Conservation (phyloP, 2,329 filamentous ascomycete genomes). For the Penicillium expansum region DNA sequence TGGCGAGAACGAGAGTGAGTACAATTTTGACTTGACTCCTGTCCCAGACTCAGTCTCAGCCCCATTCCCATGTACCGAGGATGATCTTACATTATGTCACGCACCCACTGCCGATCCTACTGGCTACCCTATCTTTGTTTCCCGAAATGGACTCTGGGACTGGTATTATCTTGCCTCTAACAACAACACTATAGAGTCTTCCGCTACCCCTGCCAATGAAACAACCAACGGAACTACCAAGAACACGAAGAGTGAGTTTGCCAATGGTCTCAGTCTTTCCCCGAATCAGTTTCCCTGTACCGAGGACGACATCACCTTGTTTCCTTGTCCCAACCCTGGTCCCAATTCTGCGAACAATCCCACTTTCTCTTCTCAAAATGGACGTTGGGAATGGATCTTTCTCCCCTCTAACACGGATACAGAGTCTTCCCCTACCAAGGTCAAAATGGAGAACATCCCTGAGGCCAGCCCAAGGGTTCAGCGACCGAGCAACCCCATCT, state of each 20-base stretch:
- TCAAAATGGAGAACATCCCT: background rate
- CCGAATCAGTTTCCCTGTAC: background rate
- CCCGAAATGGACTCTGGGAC: background rate
- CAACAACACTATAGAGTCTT: background rate
- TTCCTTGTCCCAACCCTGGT: background rate
- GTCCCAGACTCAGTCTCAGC: background rate
- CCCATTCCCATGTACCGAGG: background rate
- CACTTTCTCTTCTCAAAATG: background rate
- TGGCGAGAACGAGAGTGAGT: background rate
- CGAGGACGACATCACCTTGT: background rate
- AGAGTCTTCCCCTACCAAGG: background rate
- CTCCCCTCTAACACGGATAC: background rate
- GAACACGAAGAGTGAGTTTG: background rate
- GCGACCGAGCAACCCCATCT: background rate
- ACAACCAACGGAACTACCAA: background rate
- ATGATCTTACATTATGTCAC: background rate
- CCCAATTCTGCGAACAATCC: background rate
- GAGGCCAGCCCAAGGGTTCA: background rate
- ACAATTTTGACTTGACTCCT: background rate
- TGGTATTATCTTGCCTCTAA: conserved; percentile 1
- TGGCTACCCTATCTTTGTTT: background rate
- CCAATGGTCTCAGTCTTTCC: background rate
- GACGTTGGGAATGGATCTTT: background rate
- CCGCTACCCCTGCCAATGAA: background rate
- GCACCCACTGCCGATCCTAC: background rate